Evolutionary conservation across 768 basidiomycete genomes (phyloP), one percentile per base, ranked within the genome.

Genomic region (Collybia sp.): DNA sequence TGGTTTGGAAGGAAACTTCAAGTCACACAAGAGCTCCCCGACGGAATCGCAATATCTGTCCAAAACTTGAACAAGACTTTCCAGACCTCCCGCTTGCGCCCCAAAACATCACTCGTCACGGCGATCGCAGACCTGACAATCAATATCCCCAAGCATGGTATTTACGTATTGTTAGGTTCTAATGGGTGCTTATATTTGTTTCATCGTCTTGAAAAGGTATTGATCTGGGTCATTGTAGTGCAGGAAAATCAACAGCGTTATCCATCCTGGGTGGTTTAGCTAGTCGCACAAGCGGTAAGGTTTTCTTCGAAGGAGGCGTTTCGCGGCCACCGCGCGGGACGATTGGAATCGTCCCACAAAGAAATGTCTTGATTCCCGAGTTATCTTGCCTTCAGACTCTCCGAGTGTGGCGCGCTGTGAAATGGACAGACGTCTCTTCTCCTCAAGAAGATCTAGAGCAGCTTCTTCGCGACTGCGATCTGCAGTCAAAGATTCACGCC

Each of bases 341-440:
- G 0, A 59, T 91, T 13, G 88, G 88, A 1, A 82, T 91, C 47
- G 86, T 88, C 0, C 85, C 87, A 1, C 88, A 90, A 66, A 88
- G 86, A 67, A 89, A 91, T 53, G 87, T 91, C 4, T 69, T 91
- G 2, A 87, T 89, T 58, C 78, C 85, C 0, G 87, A 89, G 44
- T 65, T 91, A 15, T 75, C 82, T 1, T 89, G 86, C 58, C 67
- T 80, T 40, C 84, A 91, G 63, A 88, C 85, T 1, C 66, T 90
- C 12, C 69, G 72, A 1, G 75, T 90, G 25, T 90, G 87, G 87
- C 70, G 66, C 38, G 82, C 82, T 6, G 75, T 90, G 52, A 91
- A 91, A 58, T 72, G 73, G 62, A 78, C 77, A n/a, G 56, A 65
- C 4, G 61, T 64, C 52, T 67, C 73, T 1, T 56, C 61, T 11